Conservation (phyloP, 1,284 basidiomycete species). For the Leucoagaricus sp. region DNA sequence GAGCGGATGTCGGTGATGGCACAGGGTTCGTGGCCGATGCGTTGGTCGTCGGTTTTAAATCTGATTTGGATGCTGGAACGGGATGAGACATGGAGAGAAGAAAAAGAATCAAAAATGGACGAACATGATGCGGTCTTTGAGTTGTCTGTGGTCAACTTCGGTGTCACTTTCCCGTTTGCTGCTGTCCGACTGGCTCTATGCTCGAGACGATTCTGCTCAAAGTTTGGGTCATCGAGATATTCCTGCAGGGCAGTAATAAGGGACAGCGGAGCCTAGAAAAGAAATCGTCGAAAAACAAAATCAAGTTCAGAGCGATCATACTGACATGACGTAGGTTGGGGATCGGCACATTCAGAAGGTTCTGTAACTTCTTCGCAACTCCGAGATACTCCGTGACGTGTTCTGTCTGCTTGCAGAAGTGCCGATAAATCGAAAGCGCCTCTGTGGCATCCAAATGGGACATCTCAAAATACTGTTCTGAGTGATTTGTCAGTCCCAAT, state of each 20-base stretch:
- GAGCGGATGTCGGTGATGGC: constrained; percentile 26
- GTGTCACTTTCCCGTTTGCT: constrained; percentile 44
- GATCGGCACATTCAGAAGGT: constrained; percentile 90
- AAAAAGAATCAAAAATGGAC: background rate
- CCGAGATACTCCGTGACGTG: constrained; percentile 92
- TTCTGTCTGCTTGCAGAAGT: constrained; percentile 95
- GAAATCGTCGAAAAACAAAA: constrained; percentile 2
- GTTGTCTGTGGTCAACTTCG: constrained; percentile 23
- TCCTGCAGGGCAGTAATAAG: constrained; percentile 93
- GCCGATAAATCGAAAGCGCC: constrained; percentile 88
- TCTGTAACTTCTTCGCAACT: constrained; percentile 92
- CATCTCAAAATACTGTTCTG: constrained; percentile 99
- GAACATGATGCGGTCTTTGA: constrained; percentile 23
- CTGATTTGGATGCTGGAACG: constrained; percentile 1
- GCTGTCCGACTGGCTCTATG: constrained; percentile 88
- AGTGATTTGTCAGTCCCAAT: constrained; percentile 19
- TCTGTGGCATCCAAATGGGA: constrained; percentile 87
- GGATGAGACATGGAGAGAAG: background rate
- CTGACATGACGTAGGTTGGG: constrained; percentile 93
- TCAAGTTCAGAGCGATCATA: background rate
- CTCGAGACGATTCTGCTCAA: constrained; percentile 92
- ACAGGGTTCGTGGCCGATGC: constrained; percentile 21
- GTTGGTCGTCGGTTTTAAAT: background rate
- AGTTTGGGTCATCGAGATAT: constrained; percentile 94
- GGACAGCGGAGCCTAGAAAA: constrained; percentile 85